Base-by-base conservation (phyloP, 2,329 filamentous ascomycete species). In the Aspergillus sp. region DNA sequence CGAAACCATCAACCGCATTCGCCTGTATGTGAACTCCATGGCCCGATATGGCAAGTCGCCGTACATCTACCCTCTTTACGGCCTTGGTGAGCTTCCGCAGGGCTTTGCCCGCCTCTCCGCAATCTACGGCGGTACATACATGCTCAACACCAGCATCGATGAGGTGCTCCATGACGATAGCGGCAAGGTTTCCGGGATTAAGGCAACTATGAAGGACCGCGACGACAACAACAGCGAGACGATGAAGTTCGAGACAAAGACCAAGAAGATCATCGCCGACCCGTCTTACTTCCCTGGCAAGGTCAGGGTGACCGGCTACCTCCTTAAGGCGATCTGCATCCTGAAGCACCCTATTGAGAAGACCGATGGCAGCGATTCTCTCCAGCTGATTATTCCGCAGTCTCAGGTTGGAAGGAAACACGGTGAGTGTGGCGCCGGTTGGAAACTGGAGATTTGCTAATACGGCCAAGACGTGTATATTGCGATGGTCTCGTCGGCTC, bases 11-110 rank as follows among this genome's bases (percentile, higher is more conserved):
- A 78, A 89, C 64, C 86, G 89, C 51, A 95, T 98, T 60, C 78
- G 85, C 47, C 74, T 98, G 29, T 98, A 98, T 64, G 93, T 89
- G 49, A 94, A 94, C 74, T 95, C 88, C 17, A 93, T 98, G 66
- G 86, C 88, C 32, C 79, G 89, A 43, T 96, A 96, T 65, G 91
- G 91, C 65, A 96, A 95, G 68, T 96, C 88, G 8, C 93, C 91
- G 28, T 98, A 96, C 71, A 96, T 98, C 69, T 98, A 98, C 72
- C 93, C 91, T 30, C 79, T 96, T 19, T 98, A 98, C 68, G 91
- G 91, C 41, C 78, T 98, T 30, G 91, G 83, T 58, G 91, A 98
- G 69, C 81, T 98, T 35, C 93, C 91, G 22, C 91, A 98, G 67
- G 89, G 89, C 39, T 98, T 98, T 54, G 91, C 91, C 43, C 88